These are phyloP conservation scores for Choanephora cucurbitarum DNA, from an alignment of 371 early-diverging fungal genomes.

Conservation along the genomic window DNA sequence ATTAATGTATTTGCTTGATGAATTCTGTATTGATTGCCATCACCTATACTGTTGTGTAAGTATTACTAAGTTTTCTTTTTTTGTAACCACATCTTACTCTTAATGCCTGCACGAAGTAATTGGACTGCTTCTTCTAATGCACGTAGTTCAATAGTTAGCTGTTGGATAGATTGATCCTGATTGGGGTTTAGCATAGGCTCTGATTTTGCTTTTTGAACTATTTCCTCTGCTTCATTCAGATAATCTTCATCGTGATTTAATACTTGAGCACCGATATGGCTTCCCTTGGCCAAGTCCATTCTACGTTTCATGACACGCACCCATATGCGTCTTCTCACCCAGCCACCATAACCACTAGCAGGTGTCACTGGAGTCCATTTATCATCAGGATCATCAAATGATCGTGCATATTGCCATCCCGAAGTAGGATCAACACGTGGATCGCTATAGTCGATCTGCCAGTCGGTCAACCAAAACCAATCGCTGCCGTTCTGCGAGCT, in stretches of 20 bases:
- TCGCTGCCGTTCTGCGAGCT: constrained; percentile 17
- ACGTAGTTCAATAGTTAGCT: constrained; percentile 44
- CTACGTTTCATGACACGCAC: constrained; percentile 71
- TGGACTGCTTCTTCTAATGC: constrained; percentile 64
- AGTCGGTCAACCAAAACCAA: constrained; percentile 85
- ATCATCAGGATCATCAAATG: constrained; percentile 53
- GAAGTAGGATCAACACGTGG: constrained; percentile 57
- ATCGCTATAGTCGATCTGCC: constrained; percentile 68
- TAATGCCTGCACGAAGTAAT: constrained; percentile 61
- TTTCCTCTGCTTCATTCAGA: constrained; percentile 31
- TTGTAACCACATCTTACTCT: constrained; percentile 57
- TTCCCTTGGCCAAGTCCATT: constrained; percentile 46
- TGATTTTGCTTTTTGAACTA: constrained; percentile 30
- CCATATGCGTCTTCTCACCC: constrained; percentile 75
- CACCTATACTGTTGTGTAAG: constrained; percentile 38
- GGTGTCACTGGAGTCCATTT: constrained; percentile 56
- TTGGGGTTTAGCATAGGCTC: constrained; percentile 10
- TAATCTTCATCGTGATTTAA: constrained; percentile 21
- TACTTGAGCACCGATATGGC: constrained; percentile 18
- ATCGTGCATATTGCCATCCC: constrained; percentile 69
- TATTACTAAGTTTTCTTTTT: too few relatives aligned
- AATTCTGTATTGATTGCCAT: constrained; percentile 55
- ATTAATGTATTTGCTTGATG: constrained; percentile 52
- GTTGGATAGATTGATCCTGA: constrained; percentile 16
- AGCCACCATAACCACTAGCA: constrained; percentile 43